Percentiles rank a stretch among this genome's conserved stretches.
These are phyloP conservation scores for Tylopilus sp. DNA, from an alignment of 768 basidiomycete species.

Conservation along the genomic window DNA sequence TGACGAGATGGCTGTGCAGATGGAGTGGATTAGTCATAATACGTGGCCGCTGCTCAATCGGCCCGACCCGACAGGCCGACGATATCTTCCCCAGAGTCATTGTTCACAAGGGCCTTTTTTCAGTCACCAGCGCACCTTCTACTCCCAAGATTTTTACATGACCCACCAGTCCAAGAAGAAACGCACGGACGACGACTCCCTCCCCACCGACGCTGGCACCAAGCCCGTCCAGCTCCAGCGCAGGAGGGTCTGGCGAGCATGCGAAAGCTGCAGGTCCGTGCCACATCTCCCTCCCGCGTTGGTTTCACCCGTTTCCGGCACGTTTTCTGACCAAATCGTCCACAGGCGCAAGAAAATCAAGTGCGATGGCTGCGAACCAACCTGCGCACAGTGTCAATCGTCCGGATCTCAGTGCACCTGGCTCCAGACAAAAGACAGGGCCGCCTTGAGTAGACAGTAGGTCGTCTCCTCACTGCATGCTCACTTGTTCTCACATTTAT, in stretches of 20 bases:
- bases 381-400: conserved; percentile 75
- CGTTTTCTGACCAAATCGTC: conserved; percentile 16
- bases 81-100: conserved; percentile 31
- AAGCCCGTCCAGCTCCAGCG: conserved; percentile 80
- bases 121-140: conserved; percentile 20
- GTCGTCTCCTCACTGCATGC: conserved; percentile 28
- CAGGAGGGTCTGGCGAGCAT: conserved; percentile 81
- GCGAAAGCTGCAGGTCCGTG: conserved; percentile 81
- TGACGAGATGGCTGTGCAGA: conserved; percentile 28
- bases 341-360: conserved; percentile 88
- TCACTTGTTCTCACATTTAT: conserved; percentile 17
- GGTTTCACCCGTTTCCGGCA: conserved; percentile 12
- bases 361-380: conserved; percentile 85
- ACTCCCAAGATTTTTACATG: conserved; percentile 48
- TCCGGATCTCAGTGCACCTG: conserved; percentile 81
- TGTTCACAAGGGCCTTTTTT: conserved; percentile 16
- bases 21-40: conserved; percentile 37
- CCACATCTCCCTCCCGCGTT: conserved; percentile 8
- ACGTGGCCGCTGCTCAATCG: conserved; percentile 25
- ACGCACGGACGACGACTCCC: conserved; percentile 55
- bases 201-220: conserved; percentile 50
- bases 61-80: conserved; percentile 36
- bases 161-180: conserved; percentile 74
- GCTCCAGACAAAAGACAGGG: conserved; percentile 90
- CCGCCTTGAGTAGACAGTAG: conserved; percentile 85